Base-by-base conservation (phyloP, 1,284 basidiomycete species). In the Fereydounia khargensis region DNA sequence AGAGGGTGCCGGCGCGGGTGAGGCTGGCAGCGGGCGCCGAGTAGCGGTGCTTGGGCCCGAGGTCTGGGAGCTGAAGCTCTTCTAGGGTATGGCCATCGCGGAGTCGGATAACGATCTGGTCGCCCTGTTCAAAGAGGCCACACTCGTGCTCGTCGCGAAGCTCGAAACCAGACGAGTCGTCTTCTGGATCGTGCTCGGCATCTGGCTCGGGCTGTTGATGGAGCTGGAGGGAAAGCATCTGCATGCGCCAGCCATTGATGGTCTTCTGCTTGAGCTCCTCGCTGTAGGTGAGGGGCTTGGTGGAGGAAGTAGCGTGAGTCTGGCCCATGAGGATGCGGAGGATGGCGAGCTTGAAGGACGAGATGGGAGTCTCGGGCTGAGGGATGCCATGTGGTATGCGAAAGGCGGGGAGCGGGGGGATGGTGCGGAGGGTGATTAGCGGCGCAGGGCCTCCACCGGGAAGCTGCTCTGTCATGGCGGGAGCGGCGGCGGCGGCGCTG, bases 141-240 rank as follows among this genome's bases (percentile, higher is more conserved):
- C 73, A 75, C 24, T 73, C 68, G 61, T 72, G 67, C 35, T 68
- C 65, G 32, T 75, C 73, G 14, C 47, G 47, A 22, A 75, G 56
- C 41, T 53, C 53, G 21, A 74, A 66, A 18, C 71, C 73, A 20
- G 35, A 36, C 45, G 52, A 41, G 23, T 56, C 35, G n/a, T n/a
- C n/a, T n/a, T n/a, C 16, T 20, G 3, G 39, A 11, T 3, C 39
- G 25, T 25, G 21, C 34, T 62, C 48, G 1, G 60, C 52, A 20
- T 57, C 54, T 17, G 65, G 58, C 30, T 66, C 54, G 28, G 59
- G 65, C 27, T 47, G 49, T 38, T 75, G 73, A 14, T 60, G 46
- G n/a, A 73, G 64, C 30, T 72, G 56, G n/a, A 75, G 59, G 2
- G 57, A 56, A 37, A 75, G 55, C 64, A 70, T 67, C 37, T 65